Conservation (phyloP, 768 basidiomycete genomes). For the Xerocomellus amylosporus region DNA sequence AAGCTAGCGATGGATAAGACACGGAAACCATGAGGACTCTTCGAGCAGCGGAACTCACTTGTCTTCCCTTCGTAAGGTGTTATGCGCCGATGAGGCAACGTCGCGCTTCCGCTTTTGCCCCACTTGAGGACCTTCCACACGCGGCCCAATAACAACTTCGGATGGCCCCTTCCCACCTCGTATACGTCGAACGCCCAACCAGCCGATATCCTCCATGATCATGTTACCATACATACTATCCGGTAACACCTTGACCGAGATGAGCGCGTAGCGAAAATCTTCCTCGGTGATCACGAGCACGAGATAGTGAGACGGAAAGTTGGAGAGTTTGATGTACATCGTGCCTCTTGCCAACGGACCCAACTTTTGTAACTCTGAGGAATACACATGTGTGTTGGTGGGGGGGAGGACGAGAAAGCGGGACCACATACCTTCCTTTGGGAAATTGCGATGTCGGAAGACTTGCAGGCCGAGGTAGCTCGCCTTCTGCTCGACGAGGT, state of each 20-base stretch:
- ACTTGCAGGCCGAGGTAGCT: constrained; percentile 78
- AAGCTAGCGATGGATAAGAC: constrained; percentile 37
- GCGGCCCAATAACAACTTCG: constrained; percentile 12
- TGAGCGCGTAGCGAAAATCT: constrained; percentile 78
- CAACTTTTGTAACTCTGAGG: constrained; percentile 65
- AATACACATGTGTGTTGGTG: not conserved
- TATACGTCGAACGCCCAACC: constrained; percentile 72
- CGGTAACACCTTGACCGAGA: constrained; percentile 56
- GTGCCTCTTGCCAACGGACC: constrained; percentile 59
- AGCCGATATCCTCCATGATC: constrained; percentile 75
- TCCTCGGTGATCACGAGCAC: constrained; percentile 79
- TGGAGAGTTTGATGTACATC: constrained; percentile 74
- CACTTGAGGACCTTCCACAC: constrained; percentile 16
- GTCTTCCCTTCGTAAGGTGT: constrained; percentile 24
- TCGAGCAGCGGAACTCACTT: constrained; percentile 19
- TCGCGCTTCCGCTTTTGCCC: constrained; percentile 35
- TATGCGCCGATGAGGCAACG: not conserved
- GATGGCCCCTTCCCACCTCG: constrained; percentile 40
- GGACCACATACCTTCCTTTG: constrained; percentile 51
- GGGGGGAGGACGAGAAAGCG: not conserved
- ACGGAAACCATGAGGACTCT: not conserved
- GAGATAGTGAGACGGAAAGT: constrained; percentile 79
- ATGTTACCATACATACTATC: constrained; percentile 58
- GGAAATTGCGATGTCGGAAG: constrained; percentile 66
- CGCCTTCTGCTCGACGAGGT: constrained; percentile 83